A percentile compares a stretch with the other conserved stretches of the same genome.
Conservation (phyloP, 2,329 filamentous ascomycete genomes). For the Verticillium dahliae region DNA sequence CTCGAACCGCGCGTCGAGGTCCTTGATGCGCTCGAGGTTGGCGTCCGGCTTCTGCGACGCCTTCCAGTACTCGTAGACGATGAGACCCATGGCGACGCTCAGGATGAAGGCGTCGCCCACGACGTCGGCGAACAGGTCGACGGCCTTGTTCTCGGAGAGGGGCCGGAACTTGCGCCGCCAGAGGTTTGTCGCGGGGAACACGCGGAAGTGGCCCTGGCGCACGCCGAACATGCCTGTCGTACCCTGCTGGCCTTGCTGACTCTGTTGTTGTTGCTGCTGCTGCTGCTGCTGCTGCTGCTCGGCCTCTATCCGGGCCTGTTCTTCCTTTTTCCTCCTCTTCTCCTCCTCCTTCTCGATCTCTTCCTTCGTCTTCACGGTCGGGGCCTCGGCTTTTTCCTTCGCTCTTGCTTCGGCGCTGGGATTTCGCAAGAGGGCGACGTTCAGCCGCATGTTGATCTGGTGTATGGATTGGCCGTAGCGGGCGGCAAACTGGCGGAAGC, state of each 20-base stretch:
- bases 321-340: constrained; percentile 29
- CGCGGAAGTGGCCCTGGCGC: neutral
- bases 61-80: constrained; percentile 57
- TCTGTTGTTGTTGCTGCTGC: neutral
- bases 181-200: constrained; percentile 33
- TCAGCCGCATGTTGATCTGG: constrained; percentile 60
- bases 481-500: constrained; percentile 55
- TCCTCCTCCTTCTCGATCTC: constrained; percentile 49
- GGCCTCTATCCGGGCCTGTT: constrained; percentile 27
- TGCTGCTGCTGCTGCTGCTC: neutral
- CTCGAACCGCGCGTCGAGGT: constrained; percentile 40
- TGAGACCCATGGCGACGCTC: constrained; percentile 46
- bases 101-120: constrained; percentile 59
- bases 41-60: constrained; percentile 53
- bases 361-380: constrained; percentile 60
- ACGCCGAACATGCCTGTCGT: neutral
- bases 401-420: constrained; percentile 49
- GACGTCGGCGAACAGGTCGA: constrained; percentile 61
- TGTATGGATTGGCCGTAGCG: constrained; percentile 58
- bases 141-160: constrained; percentile 58
- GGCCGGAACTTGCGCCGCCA: constrained; percentile 58
- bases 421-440: constrained; percentile 53
- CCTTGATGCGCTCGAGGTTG: constrained; percentile 46
- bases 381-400: constrained; percentile 55
- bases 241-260: neutral